Evolutionary conservation across 768 basidiomycete genomes (phyloP), one percentile per base, ranked within the genome.

Genomic region (Tephrocybe sp.): DNA sequence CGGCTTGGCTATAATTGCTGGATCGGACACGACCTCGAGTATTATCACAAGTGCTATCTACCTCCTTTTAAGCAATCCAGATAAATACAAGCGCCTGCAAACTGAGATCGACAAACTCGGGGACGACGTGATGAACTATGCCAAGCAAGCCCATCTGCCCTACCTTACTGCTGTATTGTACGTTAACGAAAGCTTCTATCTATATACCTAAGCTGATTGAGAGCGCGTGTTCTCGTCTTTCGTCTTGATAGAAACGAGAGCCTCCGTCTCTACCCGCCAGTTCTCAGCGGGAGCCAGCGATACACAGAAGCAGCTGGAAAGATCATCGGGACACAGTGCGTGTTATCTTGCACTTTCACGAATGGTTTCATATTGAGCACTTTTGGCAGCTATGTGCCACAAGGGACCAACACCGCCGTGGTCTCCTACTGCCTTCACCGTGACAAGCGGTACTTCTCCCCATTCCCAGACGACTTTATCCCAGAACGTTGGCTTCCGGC

Each of bases 201-300:
- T 40, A 15, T 18, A n/a, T n/a, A n/a, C n/a, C n/a, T 18, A n/a
- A 35, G n/a, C 31, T 42, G 4, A 53, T 22, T 18, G 2, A 21
- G 34, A n/a, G n/a, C n/a, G n/a, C n/a, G n/a, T n/a, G n/a, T n/a
- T n/a, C n/a, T n/a, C n/a, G n/a, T n/a, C n/a, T n/a, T n/a, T n/a
- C n/a, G n/a, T 41, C n/a, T 28, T 8, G 13, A 38, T 49, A 81
- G 80, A 52, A 79, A 79, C 34, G 80, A 82, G 52, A 63, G 70
- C 1, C 62, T 82, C 24, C 72, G 80, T 31, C 64, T 82, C 16
- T 71, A 70, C 49, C 77, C 80, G 12, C 71, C 81, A 9, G 63
- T 82, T 25, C 69, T 78, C 28, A 73, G 72, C 41, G 76, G 77
- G 24, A 69, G 71, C 37, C 76, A 76, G 50, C 74, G 80, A 26